phyloP scores from a whole-genome alignment of 23 red algal species.

The Gracilaria domingensis region DNA sequence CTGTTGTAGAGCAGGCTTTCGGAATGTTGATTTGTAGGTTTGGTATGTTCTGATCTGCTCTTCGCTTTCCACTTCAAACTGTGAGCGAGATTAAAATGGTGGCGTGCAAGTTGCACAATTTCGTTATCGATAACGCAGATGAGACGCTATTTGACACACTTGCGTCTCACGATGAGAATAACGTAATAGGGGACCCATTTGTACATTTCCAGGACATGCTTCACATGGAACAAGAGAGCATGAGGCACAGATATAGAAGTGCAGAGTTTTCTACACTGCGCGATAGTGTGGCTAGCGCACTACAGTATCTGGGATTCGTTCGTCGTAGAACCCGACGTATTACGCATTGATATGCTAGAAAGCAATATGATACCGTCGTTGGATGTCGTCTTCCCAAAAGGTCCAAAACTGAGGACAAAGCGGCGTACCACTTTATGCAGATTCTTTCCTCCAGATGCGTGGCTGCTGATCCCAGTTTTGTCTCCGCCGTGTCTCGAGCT shows the following conservation, averaged over 20 bases:
- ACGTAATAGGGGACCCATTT: background rate
- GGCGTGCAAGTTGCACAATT: background rate
- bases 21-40: background rate
- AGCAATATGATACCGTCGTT: too few relatives aligned
- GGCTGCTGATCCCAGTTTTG: slow-evolving; percentile 33
- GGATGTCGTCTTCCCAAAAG: too few relatives aligned
- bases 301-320: too few relatives aligned
- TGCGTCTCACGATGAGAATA: background rate
- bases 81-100: background rate
- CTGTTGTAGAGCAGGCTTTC: background rate
- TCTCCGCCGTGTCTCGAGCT: too few relatives aligned
- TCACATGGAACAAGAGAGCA: background rate
- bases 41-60: background rate
- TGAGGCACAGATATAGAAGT: background rate
- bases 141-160: background rate
- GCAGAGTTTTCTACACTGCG: background rate
- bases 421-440: slow-evolving; percentile 34
- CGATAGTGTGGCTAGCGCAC: too few relatives aligned
- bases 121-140: background rate
- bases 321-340: too few relatives aligned
- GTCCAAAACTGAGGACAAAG: too few relatives aligned
- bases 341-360: too few relatives aligned
- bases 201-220: background rate
- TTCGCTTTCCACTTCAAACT: background rate
- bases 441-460: background rate